Base-by-base conservation (phyloP, 2,329 filamentous ascomycete species). In the Zasmidium citrigriseum region DNA sequence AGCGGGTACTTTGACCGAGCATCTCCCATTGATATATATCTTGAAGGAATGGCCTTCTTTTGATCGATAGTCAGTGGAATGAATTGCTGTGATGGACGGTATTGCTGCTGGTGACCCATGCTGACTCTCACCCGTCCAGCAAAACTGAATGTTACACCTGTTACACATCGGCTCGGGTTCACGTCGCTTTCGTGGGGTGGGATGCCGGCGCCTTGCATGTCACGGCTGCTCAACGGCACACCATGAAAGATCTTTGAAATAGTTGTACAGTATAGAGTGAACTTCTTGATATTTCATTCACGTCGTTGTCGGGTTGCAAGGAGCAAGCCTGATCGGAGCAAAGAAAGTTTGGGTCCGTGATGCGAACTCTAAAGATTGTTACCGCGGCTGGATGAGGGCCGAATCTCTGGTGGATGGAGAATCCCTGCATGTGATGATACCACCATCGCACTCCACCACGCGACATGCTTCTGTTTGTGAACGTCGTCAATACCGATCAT, bases 361-460 rank as follows among this genome's bases (percentile, higher is more conserved):
- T 21, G 20, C n/a, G 45, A 52, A 52, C 18, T 52, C 21, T 24
- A 38, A 44, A 45, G 7, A 16, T 11, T 18, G 23, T 27, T 54
- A 41, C 52, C 52, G 52, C 52, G 52, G 52, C 46, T 54, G 51
- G 21, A 11, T 18, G 21, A 12, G 38, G 41, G 29, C 10, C 21
- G 29, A 9, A 7, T 41, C 12, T 11, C 14, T n/a, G 18, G 34
- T 41, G 34, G 12, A 21, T 54, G 52, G 52, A 54, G 52, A 54
- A 54, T 46, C 52, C 52, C 46, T 46, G 52, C 41, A 54, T 54
- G 52, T 46, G 45, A 44, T 21, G n/a, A 21, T 18, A 47, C 38
- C n/a, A 23, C 29, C 46, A 18, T 11, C 46, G n/a, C 41, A 44
- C 44, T 46, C 44, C 22, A 21, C 12, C 52, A 54, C 41, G 44